phyloP scores from a whole-genome alignment of 2,329 filamentous ascomycete species.

The Calonectria multiphialidica region DNA sequence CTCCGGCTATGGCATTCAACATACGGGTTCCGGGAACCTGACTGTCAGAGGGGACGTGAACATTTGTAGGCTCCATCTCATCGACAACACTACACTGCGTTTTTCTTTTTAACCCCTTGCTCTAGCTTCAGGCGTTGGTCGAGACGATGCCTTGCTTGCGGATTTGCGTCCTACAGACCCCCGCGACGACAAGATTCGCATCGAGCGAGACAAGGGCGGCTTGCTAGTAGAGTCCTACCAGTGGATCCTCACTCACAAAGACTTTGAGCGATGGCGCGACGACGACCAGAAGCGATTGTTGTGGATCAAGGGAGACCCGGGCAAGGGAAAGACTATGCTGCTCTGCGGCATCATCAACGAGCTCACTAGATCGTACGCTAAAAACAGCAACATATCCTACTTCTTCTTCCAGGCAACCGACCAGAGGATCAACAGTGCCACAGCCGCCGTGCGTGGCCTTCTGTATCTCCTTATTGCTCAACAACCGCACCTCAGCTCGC shows the following conservation, averaged over 20 bases:
- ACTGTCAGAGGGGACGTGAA: background rate
- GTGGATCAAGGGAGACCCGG: background rate
- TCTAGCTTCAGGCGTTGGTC: background rate
- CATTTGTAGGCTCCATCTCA: background rate
- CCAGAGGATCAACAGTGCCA: background rate
- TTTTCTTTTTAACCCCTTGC: no score
- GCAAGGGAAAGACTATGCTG: conserved; percentile 6
- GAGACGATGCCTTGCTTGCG: background rate
- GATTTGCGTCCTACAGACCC: background rate
- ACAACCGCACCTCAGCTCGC: background rate
- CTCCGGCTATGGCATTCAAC: background rate
- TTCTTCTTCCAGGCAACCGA: background rate
- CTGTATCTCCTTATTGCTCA: background rate
- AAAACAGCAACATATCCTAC: background rate
- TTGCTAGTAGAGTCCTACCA: background rate
- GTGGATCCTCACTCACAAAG: background rate
- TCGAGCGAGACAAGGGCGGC: background rate
- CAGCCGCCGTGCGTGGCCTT: background rate
- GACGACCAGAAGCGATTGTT: background rate
- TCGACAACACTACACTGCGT: background rate
- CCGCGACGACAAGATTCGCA: background rate
- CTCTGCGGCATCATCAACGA: background rate
- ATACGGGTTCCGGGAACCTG: background rate
- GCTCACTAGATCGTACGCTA: background rate
- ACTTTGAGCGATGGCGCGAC: background rate